Conservation (phyloP, 2,329 filamentous ascomycete genomes). For the Pyrenophora seminiperda region DNA sequence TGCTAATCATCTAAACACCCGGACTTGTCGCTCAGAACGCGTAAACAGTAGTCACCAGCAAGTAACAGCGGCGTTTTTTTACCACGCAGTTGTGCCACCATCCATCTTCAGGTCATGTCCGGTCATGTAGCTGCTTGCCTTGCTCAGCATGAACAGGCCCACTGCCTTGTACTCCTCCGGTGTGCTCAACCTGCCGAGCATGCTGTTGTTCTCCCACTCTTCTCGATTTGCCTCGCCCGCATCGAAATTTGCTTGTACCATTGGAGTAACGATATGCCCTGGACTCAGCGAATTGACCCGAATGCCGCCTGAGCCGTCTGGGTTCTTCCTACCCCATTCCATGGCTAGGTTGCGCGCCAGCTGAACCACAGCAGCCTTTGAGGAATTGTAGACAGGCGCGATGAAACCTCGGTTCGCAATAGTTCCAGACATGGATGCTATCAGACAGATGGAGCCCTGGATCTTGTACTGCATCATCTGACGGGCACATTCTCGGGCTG, state of each 20-base stretch:
- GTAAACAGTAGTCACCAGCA: not conserved
- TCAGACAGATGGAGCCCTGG: slow-evolving; percentile 64
- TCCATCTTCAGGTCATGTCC: slow-evolving; percentile 43
- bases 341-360: slow-evolving; percentile 70
- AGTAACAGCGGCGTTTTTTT: not conserved
- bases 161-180: slow-evolving; percentile 46
- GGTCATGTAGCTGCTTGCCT: slow-evolving; percentile 47
- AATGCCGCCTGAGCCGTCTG: slow-evolving; percentile 66
- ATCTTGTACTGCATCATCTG: slow-evolving; percentile 64
- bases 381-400: slow-evolving; percentile 73
- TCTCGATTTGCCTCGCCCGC: slow-evolving; percentile 66
- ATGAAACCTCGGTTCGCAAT: slow-evolving; percentile 66
- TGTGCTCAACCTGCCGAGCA: slow-evolving; percentile 62
- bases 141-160: slow-evolving; percentile 43
- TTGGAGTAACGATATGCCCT: slow-evolving; percentile 78
- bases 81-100: slow-evolving; percentile 45
- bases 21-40: slow-evolving; percentile 1
- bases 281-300: slow-evolving; percentile 80
- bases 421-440: slow-evolving; percentile 66
- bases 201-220: slow-evolving; percentile 80
- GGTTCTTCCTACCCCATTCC: slow-evolving; percentile 61
- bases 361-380: slow-evolving; percentile 74
- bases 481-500: slow-evolving; percentile 63
- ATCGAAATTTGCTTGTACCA: slow-evolving; percentile 79
- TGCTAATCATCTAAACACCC: not conserved